A percentile compares a stretch with the other conserved stretches of the same genome.
These are phyloP conservation scores for Geotrichum cucujoidarum DNA, from an alignment of 1,139 yeast genomes.

Conservation along the genomic window DNA sequence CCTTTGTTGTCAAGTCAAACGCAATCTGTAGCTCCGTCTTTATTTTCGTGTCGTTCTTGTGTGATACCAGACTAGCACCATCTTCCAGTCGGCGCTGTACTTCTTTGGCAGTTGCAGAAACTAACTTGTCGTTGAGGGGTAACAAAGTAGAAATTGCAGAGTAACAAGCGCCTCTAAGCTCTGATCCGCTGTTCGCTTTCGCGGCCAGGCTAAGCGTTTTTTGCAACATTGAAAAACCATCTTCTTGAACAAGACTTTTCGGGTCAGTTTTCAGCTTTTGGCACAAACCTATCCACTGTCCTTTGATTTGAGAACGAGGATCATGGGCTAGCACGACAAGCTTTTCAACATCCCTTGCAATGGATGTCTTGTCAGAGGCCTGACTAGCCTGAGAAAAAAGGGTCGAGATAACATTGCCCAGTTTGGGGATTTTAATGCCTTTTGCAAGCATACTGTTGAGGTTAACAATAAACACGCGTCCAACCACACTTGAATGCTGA, in stretches of 20 bases:
- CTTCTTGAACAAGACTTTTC: conserved; percentile 46
- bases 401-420: conserved; percentile 8
- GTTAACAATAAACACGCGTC: conserved; percentile 11
- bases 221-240: conserved; percentile 41
- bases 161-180: conserved; percentile 44
- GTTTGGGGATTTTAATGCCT: no score
- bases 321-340: conserved; percentile 55
- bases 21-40: no score
- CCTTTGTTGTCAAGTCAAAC: no score
- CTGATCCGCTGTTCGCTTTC: conserved; percentile 18
- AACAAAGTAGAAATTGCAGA: conserved; percentile 53
- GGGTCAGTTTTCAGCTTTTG: conserved; percentile 63
- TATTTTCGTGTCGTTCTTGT: no score
- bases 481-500: conserved; percentile 19
- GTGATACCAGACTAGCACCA: no score
- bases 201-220: conserved; percentile 31
- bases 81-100: no score
- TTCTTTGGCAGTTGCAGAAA: no score
- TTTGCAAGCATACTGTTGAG: conserved; percentile 24
- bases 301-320: conserved; percentile 39
- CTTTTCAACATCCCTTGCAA: conserved; percentile 42
- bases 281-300: conserved; percentile 78
- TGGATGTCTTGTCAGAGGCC: conserved; percentile 21
- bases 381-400: conserved; percentile 4
- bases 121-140: background rate